Conservation (phyloP, 148 eudicot genomes). For the Beta vulgaris region DNA sequence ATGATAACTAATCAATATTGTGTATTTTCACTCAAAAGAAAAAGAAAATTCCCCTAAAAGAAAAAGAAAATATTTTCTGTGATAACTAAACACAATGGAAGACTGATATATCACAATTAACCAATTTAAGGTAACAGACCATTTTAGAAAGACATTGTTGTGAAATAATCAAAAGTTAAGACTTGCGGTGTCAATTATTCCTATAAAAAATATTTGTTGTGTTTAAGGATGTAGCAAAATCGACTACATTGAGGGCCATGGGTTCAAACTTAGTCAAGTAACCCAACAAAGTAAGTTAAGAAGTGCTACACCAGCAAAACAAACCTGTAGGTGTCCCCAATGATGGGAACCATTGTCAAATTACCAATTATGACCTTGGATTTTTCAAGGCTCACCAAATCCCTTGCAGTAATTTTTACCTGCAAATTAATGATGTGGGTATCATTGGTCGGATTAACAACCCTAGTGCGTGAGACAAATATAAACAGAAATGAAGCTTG, state of each 20-base stretch:
- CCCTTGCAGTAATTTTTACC: slow-evolving; percentile 82
- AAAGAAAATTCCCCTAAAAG: too few relatives aligned
- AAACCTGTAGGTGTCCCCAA: slow-evolving; percentile 92
- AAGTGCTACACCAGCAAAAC: neutral
- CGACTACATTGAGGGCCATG: neutral
- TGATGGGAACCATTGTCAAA: slow-evolving; percentile 81
- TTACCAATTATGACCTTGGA: slow-evolving; percentile 63
- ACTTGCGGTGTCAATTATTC: neutral
- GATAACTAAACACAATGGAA: too few relatives aligned
- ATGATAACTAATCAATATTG: too few relatives aligned
- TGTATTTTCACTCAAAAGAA: too few relatives aligned
- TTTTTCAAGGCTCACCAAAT: slow-evolving; percentile 73
- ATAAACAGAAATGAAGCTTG: slow-evolving; percentile 14
- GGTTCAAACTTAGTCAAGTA: neutral
- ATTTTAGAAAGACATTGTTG: too few relatives aligned
- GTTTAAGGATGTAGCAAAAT: neutral
- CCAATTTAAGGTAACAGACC: too few relatives aligned
- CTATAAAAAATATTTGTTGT: neutral
- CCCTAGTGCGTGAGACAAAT: neutral
- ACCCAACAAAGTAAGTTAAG: neutral
- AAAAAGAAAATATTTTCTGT: too few relatives aligned
- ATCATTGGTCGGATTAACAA: slow-evolving; percentile 14
- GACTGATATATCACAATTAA: too few relatives aligned
- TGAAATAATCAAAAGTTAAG: too few relatives aligned
- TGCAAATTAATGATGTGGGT: slow-evolving; percentile 24